phyloP scores from a whole-genome alignment of 768 basidiomycete genomes.

The Naganishia randhawae region DNA sequence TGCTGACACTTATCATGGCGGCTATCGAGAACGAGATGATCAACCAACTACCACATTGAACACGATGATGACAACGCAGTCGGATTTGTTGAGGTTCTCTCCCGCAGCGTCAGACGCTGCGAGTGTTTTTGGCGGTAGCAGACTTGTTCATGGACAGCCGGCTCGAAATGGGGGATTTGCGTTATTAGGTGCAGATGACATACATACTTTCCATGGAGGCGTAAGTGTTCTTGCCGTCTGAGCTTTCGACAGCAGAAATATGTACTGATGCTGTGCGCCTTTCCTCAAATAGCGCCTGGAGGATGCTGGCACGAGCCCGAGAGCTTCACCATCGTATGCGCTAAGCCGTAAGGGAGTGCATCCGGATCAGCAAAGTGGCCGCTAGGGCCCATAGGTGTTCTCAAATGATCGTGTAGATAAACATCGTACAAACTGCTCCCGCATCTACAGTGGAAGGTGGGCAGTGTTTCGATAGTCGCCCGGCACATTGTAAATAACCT shows the following conservation, averaged over 20 bases:
- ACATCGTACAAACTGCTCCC: not conserved
- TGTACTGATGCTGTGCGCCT: no score
- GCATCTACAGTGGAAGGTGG: not conserved
- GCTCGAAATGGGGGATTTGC: constrained; percentile 33
- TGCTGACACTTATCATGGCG: not conserved
- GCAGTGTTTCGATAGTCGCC: not conserved
- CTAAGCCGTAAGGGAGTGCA: constrained; percentile 22
- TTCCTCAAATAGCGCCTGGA: constrained; percentile 14
- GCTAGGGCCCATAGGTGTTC: not conserved
- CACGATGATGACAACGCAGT: constrained; percentile 17
- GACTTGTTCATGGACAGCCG: not conserved
- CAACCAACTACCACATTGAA: constrained; percentile 10
- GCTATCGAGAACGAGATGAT: not conserved
- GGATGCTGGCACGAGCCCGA: constrained; percentile 27
- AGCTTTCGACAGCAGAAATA: no score
- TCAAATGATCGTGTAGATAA: not conserved
- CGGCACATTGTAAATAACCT: no score
- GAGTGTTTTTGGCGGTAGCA: constrained; percentile 27
- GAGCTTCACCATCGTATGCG: constrained; percentile 27
- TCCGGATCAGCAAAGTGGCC: not conserved
- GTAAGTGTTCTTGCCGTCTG: constrained; percentile 16
- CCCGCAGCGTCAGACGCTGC: constrained; percentile 28
- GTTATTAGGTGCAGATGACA: constrained; percentile 44
- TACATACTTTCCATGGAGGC: constrained; percentile 47
- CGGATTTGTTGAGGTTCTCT: constrained; percentile 18